Percentiles rank a stretch among this genome's conserved stretches.
These are phyloP conservation scores for Penicillium sclerotigenum DNA, from an alignment of 2,329 filamentous ascomycete genomes.

Conservation along the genomic window DNA sequence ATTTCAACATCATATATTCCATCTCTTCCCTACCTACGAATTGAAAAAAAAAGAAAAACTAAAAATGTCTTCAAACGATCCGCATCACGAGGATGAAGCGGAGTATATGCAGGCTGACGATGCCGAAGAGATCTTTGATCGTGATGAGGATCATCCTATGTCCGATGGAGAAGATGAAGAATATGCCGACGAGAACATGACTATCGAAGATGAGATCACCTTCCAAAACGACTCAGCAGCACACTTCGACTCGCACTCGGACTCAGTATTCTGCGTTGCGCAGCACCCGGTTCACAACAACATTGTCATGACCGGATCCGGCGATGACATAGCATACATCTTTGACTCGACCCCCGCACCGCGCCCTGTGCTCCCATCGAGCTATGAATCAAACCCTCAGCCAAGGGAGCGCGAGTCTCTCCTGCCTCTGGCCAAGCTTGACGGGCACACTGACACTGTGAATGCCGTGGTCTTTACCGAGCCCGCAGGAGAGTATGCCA, in stretches of 20 bases:
- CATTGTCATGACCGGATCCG: conserved; percentile 83
- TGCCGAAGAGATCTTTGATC: conserved; percentile 70
- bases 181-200: conserved; percentile 53
- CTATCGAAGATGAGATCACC: conserved; percentile 55
- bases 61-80: conserved; percentile 38
- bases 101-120: conserved; percentile 75
- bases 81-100: conserved; percentile 55
- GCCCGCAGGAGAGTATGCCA: conserved; percentile 75
- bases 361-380: conserved; percentile 68
- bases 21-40: not conserved
- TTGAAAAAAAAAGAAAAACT: not conserved
- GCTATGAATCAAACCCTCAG: conserved; percentile 66
- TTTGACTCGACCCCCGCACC: conserved; percentile 68
- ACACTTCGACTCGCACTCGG: conserved; percentile 85
- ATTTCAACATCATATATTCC: not conserved
- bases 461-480: conserved; percentile 82
- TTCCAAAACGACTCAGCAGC: conserved; percentile 90
- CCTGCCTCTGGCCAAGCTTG: conserved; percentile 66
- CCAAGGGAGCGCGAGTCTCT: conserved; percentile 60
- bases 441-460: conserved; percentile 90
- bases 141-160: conserved; percentile 67
- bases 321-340: conserved; percentile 81
- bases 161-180: conserved; percentile 64
- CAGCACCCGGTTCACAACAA: conserved; percentile 78
- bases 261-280: conserved; percentile 92